Percentiles rank a stretch among this genome's conserved stretches.
These are phyloP conservation scores for Alternaria viburni DNA, from an alignment of 2,329 filamentous ascomycete species.

Conservation along the genomic window DNA sequence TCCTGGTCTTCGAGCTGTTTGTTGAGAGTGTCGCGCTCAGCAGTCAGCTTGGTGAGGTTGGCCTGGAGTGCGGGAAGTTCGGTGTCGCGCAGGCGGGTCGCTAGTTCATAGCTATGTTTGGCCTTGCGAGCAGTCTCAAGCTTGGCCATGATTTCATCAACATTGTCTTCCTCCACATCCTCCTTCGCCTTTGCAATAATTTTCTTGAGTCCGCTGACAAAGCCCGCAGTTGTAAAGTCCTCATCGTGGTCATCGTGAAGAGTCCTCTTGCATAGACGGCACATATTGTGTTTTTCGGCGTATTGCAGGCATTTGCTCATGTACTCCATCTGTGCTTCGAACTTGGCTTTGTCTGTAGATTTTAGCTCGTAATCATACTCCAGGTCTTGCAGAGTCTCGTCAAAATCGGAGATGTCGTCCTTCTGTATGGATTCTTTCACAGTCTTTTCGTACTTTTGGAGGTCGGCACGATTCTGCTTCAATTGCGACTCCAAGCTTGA, in stretches of 20 bases:
- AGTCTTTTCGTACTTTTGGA: slow-evolving; percentile 65
- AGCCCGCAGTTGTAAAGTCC: slow-evolving; percentile 59
- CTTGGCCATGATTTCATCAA: slow-evolving; percentile 66
- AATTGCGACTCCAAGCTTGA: slow-evolving; percentile 69
- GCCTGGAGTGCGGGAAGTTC: slow-evolving; percentile 74
- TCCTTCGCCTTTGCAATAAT: slow-evolving; percentile 59
- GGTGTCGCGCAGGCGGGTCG: slow-evolving; percentile 67
- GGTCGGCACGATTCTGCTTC: slow-evolving; percentile 68
- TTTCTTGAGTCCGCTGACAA: slow-evolving; percentile 70
- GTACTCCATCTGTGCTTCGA: slow-evolving; percentile 72
- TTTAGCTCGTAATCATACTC: slow-evolving; percentile 59
- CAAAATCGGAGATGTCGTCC: slow-evolving; percentile 54
- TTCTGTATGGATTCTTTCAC: slow-evolving; percentile 61
- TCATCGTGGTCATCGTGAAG: slow-evolving; percentile 65
- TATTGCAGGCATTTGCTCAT: slow-evolving; percentile 71
- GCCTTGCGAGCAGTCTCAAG: slow-evolving; percentile 64
- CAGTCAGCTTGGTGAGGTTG: slow-evolving; percentile 63
- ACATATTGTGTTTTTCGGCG: slow-evolving; percentile 72
- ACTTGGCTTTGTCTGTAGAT: slow-evolving; percentile 71
- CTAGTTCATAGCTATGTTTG: slow-evolving; percentile 73
- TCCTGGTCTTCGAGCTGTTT: slow-evolving; percentile 68
- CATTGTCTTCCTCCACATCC: slow-evolving; percentile 66
- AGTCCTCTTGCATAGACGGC: slow-evolving; percentile 74
- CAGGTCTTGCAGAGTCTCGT: slow-evolving; percentile 58
- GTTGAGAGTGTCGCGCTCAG: slow-evolving; percentile 48